Percentiles rank a stretch among this genome's conserved stretches.
Conservation (phyloP, 352 stramenopile genomes). For the Phytopythium oedochilum region DNA sequence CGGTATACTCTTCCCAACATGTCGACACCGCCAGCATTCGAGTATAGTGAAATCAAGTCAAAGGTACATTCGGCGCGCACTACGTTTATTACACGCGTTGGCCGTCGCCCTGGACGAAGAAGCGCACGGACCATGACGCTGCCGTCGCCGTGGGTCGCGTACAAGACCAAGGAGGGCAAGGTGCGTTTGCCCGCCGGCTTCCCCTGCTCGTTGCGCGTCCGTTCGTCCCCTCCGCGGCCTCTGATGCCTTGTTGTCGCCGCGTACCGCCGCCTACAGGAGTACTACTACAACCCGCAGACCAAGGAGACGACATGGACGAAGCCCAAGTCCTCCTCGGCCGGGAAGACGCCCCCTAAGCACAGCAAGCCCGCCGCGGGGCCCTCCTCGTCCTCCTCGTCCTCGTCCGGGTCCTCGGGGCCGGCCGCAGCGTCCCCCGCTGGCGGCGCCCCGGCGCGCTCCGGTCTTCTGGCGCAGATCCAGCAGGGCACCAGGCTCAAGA, state of each 20-base stretch:
- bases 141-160: constrained; percentile 71
- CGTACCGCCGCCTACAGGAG: constrained; percentile 41
- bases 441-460: constrained; percentile 27
- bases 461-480: constrained; percentile 71
- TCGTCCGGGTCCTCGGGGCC: background rate
- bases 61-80: no score
- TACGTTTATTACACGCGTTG: no score
- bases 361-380: constrained; percentile 8
- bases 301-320: constrained; percentile 87
- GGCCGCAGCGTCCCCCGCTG: constrained; percentile 17
- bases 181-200: constrained; percentile 17
- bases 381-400: background rate
- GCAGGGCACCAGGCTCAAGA: constrained; percentile 66
- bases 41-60: no score
- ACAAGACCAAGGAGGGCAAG: constrained; percentile 86
- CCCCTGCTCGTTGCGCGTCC: background rate
- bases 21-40: no score
- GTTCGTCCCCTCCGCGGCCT: background rate
- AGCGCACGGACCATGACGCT: constrained; percentile 51
- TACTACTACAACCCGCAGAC: constrained; percentile 91
- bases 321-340: constrained; percentile 22
- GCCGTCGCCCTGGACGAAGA: no score
- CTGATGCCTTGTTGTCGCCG: background rate
- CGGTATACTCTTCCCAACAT: no score
- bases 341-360: constrained; percentile 36